Evolutionary conservation across 192 early-diverging fungal species (phyloP).

Genomic region (Nowakowskiella sp.): DNA sequence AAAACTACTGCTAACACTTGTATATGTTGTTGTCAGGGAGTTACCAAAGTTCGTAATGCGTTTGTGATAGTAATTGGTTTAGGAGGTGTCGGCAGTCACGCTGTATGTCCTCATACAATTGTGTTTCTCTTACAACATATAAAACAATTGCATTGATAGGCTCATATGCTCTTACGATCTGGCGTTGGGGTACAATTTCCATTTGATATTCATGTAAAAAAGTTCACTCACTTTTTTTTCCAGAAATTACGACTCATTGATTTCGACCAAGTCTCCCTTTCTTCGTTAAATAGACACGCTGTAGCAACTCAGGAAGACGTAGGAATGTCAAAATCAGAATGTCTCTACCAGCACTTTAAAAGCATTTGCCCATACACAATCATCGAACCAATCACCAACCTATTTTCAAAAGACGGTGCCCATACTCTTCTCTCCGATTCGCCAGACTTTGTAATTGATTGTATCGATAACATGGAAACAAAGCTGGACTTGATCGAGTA

Average conservation of each 20-base stretch:
- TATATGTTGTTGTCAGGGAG: conserved; percentile 62
- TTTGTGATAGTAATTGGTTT: conserved; percentile 93
- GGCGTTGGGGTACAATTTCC: conserved; percentile 55
- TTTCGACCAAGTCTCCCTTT: conserved; percentile 95
- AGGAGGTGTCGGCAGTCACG: conserved; percentile 79
- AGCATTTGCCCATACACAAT: conserved; percentile 69
- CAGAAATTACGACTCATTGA: conserved; percentile 79
- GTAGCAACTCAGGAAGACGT: conserved; percentile 86
- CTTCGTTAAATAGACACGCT: conserved; percentile 89
- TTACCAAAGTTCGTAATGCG: conserved; percentile 59
- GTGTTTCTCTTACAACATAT: not conserved
- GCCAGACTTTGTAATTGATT: conserved; percentile 57
- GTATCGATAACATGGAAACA: conserved; percentile 94
- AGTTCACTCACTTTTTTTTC: not conserved
- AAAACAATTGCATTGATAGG: conserved; percentile 45
- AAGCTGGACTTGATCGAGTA: conserved; percentile 83
- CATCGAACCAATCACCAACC: conserved; percentile 67
- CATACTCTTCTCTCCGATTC: conserved; percentile 59
- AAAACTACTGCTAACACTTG: not conserved
- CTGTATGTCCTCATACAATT: conserved; percentile 18
- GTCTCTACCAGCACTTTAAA: conserved; percentile 63
- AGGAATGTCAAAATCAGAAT: conserved; percentile 75
- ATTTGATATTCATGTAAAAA: not conserved
- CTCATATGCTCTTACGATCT: conserved; percentile 82
- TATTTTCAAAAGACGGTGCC: conserved; percentile 68